A percentile compares a stretch with the other conserved stretches of the same genome.
Conservation (phyloP, 208 protist genomes). For the Wallacemonas sp. region DNA sequence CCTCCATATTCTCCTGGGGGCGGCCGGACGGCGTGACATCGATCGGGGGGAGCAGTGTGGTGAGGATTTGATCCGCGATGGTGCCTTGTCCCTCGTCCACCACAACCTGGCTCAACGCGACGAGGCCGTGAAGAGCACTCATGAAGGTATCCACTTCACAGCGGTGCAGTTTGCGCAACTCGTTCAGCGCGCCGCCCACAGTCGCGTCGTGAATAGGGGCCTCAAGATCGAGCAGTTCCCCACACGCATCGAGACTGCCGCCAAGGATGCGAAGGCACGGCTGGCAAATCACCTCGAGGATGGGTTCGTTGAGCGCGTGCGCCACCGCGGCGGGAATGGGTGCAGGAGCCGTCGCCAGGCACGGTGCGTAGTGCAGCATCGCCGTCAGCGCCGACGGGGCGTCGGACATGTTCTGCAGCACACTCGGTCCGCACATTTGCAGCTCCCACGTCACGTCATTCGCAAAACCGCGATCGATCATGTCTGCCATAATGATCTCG, state of each 20-base stretch:
- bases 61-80: conserved; percentile 36
- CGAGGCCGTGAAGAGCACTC: conserved; percentile 30
- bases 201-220: conserved; percentile 11
- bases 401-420: conserved; percentile 12
- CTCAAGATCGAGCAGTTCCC: conserved; percentile 23
- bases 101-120: conserved; percentile 19
- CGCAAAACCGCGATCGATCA: conserved; percentile 73
- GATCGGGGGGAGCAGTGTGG: conserved; percentile 27
- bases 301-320: neutral
- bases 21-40: conserved; percentile 22
- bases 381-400: neutral
- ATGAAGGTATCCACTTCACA: conserved; percentile 25
- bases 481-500: conserved; percentile 92
- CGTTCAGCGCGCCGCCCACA: conserved; percentile 20
- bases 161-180: conserved; percentile 13
- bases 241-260: conserved; percentile 36
- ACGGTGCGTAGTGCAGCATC: conserved; percentile 10
- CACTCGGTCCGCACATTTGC: conserved; percentile 46
- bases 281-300: conserved; percentile 54
- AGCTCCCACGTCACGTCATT: conserved; percentile 84
- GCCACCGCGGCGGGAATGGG: neutral
- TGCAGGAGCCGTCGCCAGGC: conserved; percentile 6
- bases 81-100: conserved; percentile 13
- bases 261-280: conserved; percentile 52
- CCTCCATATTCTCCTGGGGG: conserved; percentile 29